Percentiles rank a stretch among this genome's conserved stretches.
These are phyloP conservation scores for Solanum neorickii DNA, from an alignment of 257 asterid species.

Conservation along the genomic window DNA sequence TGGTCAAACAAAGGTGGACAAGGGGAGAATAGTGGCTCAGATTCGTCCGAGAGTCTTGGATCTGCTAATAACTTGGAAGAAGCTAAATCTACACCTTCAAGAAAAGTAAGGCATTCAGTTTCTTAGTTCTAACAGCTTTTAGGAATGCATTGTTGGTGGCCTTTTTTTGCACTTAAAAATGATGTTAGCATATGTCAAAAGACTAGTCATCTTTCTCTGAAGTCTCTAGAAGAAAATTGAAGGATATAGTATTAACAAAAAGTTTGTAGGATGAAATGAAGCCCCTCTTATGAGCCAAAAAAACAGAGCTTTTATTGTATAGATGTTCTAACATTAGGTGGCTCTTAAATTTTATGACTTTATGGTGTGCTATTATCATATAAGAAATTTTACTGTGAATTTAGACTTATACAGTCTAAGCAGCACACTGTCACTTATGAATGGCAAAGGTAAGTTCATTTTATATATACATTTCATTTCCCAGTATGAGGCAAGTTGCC, in stretches of 20 bases:
- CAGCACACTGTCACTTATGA: background rate
- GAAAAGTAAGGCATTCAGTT: constrained; percentile 79
- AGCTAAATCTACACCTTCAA: constrained; percentile 50
- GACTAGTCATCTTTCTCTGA: constrained; percentile 2
- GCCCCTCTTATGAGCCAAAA: background rate
- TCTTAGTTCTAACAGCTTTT: constrained; percentile 29
- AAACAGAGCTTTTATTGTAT: background rate
- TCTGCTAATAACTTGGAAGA: constrained; percentile 57
- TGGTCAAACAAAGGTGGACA: constrained; percentile 67
- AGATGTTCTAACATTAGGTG: background rate
- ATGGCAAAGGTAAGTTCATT: background rate
- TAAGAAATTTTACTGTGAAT: background rate
- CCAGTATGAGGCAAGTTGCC: background rate
- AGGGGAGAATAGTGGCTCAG: constrained; percentile 79
- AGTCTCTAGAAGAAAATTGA: constrained; percentile 3
- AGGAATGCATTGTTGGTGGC: background rate
- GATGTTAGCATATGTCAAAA: constrained; percentile 3
- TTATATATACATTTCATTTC: background rate
- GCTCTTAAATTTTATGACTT: background rate
- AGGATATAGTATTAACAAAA: constrained; percentile 17
- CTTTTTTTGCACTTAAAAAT: background rate
- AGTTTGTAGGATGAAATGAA: background rate
- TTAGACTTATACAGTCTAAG: background rate
- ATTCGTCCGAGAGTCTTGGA: constrained; percentile 81
- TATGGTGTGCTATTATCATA: background rate